These are phyloP conservation scores for Cyberlindnera veronae DNA, from an alignment of 805 yeast genomes.

Conservation along the genomic window DNA sequence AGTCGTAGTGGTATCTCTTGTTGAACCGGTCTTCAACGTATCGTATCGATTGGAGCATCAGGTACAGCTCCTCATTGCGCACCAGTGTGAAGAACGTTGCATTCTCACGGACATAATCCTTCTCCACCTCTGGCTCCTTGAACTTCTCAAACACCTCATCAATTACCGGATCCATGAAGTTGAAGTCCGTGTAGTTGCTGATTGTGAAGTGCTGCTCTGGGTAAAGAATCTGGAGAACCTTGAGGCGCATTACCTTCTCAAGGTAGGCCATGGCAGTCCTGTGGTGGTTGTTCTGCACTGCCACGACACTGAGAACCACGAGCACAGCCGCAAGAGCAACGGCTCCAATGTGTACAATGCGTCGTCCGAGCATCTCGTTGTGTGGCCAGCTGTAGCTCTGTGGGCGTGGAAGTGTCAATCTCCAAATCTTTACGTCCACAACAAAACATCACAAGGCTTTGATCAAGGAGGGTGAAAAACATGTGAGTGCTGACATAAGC, in stretches of 20 bases:
- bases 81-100: slow-evolving; percentile 72
- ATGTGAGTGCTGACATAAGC: too few species aligned
- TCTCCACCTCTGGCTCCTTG: slow-evolving; percentile 12
- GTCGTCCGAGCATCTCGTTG: too few species aligned
- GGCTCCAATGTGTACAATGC: slow-evolving; percentile 1
- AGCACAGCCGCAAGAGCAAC: background rate
- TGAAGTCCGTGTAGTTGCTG: slow-evolving; percentile 19
- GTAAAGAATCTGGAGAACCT: slow-evolving; percentile 22
- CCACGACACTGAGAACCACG: slow-evolving; percentile 6
- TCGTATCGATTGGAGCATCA: slow-evolving; percentile 55
- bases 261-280: slow-evolving; percentile 19
- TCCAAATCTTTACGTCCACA: too few species aligned
- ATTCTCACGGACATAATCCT: slow-evolving; percentile 40
- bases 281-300: slow-evolving; percentile 23
- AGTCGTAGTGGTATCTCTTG: slow-evolving; percentile 57
- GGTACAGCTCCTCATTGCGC: slow-evolving; percentile 60
- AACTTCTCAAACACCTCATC: slow-evolving; percentile 8
- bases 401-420: too few species aligned
- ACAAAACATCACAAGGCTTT: too few species aligned
- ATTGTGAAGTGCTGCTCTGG: slow-evolving; percentile 24
- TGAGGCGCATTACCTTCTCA: slow-evolving; percentile 18
- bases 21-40: slow-evolving; percentile 68
- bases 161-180: slow-evolving; percentile 16
- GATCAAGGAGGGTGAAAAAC: too few species aligned
- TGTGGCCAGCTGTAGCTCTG: too few species aligned